Conservation (phyloP, 257 asterid genomes). For the Solanum sitiens region DNA sequence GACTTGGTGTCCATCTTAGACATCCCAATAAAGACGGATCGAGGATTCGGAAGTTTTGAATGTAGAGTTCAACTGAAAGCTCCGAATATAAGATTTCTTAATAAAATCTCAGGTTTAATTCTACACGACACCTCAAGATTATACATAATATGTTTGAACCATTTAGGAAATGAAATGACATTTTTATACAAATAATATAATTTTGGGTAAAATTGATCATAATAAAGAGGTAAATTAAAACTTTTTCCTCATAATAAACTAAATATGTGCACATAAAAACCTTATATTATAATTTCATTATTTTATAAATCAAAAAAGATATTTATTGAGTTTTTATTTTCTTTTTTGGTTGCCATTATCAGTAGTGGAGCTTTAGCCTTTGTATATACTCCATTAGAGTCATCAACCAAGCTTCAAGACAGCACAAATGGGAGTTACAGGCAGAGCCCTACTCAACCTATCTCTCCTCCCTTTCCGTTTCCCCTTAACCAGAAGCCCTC, state of each 20-base stretch:
- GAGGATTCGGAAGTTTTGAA: no score
- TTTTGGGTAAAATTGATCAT: not conserved
- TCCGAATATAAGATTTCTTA: no score
- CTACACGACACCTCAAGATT: not conserved
- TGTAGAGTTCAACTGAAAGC: no score
- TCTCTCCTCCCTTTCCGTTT: constrained; percentile 38
- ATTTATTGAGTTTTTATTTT: not conserved
- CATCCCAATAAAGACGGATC: not conserved
- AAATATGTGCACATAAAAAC: not conserved
- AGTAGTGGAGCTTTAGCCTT: not conserved
- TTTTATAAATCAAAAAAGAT: no score
- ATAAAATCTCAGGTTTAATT: no score
- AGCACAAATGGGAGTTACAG: constrained; percentile 26
- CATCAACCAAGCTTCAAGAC: not conserved
- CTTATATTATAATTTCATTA: not conserved
- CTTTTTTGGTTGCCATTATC: not conserved
- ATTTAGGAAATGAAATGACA: no score
- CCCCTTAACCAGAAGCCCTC: constrained; percentile 18
- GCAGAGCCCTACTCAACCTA: constrained; percentile 15
- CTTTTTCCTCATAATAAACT: not conserved
- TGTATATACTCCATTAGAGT: not conserved
- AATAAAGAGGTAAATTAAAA: not conserved
- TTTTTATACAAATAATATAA: no score
- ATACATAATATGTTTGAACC: no score
- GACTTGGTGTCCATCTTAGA: not conserved